Conservation (phyloP, 106 monocot genomes). For the Dioscorea alata region DNA sequence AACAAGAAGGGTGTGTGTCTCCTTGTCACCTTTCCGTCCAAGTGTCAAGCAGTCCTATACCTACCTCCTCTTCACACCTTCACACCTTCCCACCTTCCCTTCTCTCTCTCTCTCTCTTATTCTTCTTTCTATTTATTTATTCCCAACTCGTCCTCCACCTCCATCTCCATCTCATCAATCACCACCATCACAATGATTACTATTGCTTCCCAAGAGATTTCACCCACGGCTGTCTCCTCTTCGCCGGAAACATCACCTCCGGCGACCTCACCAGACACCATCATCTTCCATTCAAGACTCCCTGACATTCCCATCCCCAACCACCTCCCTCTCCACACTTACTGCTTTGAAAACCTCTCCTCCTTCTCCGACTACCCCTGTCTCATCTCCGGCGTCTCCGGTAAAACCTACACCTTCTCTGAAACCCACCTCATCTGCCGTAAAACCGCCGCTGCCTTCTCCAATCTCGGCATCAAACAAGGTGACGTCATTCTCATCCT, state of each 20-base stretch:
- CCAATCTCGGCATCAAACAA: constrained; percentile 35
- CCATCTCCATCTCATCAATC: too few relatives aligned
- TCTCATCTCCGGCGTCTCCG: constrained; percentile 60
- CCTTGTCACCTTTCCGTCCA: too few relatives aligned
- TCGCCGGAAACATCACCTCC: constrained; percentile 2
- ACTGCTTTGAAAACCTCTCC: constrained; percentile 55
- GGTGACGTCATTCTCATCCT: constrained; percentile 75
- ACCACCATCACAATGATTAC: constrained; percentile 23
- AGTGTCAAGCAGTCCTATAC: constrained; percentile 3
- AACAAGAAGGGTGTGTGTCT: too few relatives aligned
- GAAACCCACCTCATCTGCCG: constrained; percentile 58
- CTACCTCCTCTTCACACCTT: constrained; percentile 68
- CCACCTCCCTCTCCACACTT: constrained; percentile 64
- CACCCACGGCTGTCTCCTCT: background rate
- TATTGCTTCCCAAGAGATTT: constrained; percentile 24
- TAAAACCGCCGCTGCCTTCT: constrained; percentile 51
- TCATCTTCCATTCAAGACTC: constrained; percentile 61
- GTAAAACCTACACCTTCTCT: constrained; percentile 44
- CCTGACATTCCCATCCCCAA: constrained; percentile 58
- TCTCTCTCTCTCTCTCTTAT: constrained; percentile 16
- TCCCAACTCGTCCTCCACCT: too few relatives aligned
- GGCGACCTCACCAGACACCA: constrained; percentile 3
- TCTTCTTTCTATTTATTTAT: too few relatives aligned
- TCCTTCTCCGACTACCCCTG: constrained; percentile 46
- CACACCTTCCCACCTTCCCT: constrained; percentile 24